Percentiles rank a stretch among this genome's conserved stretches.
phyloP scores from a whole-genome alignment of 495 filamentous ascomycete genomes.

The Tuber indicum region DNA sequence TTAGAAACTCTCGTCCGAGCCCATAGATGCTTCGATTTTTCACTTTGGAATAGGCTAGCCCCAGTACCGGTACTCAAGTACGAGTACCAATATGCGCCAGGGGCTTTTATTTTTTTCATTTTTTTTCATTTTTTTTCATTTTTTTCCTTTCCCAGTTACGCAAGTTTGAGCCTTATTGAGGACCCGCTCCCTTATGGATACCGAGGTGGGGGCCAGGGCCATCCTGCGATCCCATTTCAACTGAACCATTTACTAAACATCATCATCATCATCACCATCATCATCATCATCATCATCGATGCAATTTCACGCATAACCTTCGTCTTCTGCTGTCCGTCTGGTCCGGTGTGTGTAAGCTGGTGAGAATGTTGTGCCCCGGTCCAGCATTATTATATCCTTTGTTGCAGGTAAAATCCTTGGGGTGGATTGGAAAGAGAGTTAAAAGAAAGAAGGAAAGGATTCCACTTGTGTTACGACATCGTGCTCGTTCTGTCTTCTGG shows the following conservation, averaged over 20 bases:
- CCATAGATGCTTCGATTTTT: not conserved
- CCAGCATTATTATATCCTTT: not conserved
- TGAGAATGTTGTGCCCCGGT: not conserved
- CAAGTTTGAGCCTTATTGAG: not conserved
- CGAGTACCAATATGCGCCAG: not conserved
- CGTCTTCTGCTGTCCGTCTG: not conserved
- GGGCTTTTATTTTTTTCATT: not conserved
- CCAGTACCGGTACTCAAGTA: not conserved
- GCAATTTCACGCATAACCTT: not conserved
- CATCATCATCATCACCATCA: not conserved
- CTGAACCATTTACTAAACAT: not conserved
- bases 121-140: not conserved
- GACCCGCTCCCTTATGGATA: not conserved
- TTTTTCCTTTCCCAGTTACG: not conserved
- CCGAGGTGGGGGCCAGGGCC: not conserved
- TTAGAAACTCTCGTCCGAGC: not conserved
- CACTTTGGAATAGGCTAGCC: not conserved
- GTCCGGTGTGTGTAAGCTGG: not conserved
- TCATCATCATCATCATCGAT: not conserved
- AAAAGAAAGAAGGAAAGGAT: not conserved
- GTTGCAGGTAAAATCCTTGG: not conserved
- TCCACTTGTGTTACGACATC: not conserved
- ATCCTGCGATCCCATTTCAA: not conserved
- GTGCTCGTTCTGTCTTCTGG: not conserved
- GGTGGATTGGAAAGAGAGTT: not conserved